Conservation (phyloP, 2,329 filamentous ascomycete species). For the Arachnomyces sp. region DNA sequence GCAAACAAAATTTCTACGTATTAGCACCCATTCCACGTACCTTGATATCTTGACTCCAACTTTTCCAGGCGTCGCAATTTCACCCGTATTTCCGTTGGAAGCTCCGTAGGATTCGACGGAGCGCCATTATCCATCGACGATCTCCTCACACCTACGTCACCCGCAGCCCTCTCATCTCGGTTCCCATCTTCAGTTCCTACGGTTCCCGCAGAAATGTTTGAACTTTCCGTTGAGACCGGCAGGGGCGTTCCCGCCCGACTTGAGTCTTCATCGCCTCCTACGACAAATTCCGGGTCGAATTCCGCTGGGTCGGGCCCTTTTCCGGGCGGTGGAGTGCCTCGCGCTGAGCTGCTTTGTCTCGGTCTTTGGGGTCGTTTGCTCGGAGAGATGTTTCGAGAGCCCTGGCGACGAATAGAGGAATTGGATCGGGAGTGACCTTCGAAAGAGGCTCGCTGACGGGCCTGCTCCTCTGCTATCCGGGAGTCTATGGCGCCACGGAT, state of each 20-base stretch:
- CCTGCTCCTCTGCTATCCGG: slow-evolving; percentile 85
- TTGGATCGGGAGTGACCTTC: slow-evolving; percentile 38
- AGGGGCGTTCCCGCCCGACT: slow-evolving; percentile 56
- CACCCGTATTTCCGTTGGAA: slow-evolving; percentile 65
- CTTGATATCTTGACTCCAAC: slow-evolving; percentile 77
- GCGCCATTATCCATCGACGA: slow-evolving; percentile 12
- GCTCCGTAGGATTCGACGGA: slow-evolving; percentile 39
- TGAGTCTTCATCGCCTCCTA: slow-evolving; percentile 71
- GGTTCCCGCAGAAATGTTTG: too few relatives aligned
- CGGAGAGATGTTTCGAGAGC: slow-evolving; percentile 19
- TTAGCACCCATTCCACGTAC: slow-evolving; percentile 36
- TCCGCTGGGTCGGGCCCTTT: slow-evolving; percentile 72
- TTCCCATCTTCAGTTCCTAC: slow-evolving; percentile 14
- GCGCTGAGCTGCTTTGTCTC: neutral
- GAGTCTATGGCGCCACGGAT: slow-evolving; percentile 78
- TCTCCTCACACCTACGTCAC: slow-evolving; percentile 16
- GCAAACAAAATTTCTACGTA: neutral
- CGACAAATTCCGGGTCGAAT: slow-evolving; percentile 77
- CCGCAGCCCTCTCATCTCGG: slow-evolving; percentile 16
- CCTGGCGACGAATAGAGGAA: slow-evolving; percentile 31
- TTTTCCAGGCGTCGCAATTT: slow-evolving; percentile 84
- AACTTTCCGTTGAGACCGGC: slow-evolving; percentile 34
- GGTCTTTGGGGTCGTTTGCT: slow-evolving; percentile 12
- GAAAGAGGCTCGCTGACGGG: slow-evolving; percentile 56
- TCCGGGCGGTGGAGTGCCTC: slow-evolving; percentile 31